Evolutionary conservation across 176 grass and related monocot genomes (phyloP), one percentile per base, ranked within the genome.

Genomic region (Oryza glumipatula): DNA sequence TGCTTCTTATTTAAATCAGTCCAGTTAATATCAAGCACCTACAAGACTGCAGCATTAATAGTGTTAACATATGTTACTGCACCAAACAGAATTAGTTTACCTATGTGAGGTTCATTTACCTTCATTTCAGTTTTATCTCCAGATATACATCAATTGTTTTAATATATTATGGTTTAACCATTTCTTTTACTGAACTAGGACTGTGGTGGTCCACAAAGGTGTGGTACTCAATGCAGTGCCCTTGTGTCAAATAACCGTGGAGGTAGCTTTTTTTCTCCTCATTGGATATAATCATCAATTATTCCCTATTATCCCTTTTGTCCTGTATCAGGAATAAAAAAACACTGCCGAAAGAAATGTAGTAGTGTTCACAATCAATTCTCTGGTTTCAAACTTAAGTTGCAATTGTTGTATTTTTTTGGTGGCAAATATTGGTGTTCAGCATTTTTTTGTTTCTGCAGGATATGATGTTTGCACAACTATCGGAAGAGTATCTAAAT

Each of bases 381-480:
- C 47, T 45, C 14, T 32, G 26, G 26, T 75, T 75, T 80, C 11
- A 86, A 67, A 79, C 2, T 58, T 68, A 38, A 54, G 13, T 78
- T 15, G 12, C 11, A 68, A 67, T 45, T 9, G 11, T 45, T 68
- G 11, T 74, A 63, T 74, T 72, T 69, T 69, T 85, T 17, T 82
- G 33, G 72, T 54, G 88, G 22, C 68, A 74, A 33, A 24, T 73
- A n/a, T 44, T 4, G 23, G 44, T 65, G 32, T 72, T 10, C 43
- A 82, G n/a, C 72, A 72, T 77, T 84, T 87, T 70, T 13, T 66
- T 82, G 19, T 82, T 73, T 73, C 47, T 69, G 36, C 63, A 99
- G 96, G 96, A 63, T 99, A 96, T 86, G 88, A 92, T 86, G 93
- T 96, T 71, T 99, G 93, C 67, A 94, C 86, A 89, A 88, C 88